Percentiles rank a stretch among this genome's conserved stretches.
Conservation (phyloP, 2,329 filamentous ascomycete genomes). For the Trichoderma asperellum region DNA sequence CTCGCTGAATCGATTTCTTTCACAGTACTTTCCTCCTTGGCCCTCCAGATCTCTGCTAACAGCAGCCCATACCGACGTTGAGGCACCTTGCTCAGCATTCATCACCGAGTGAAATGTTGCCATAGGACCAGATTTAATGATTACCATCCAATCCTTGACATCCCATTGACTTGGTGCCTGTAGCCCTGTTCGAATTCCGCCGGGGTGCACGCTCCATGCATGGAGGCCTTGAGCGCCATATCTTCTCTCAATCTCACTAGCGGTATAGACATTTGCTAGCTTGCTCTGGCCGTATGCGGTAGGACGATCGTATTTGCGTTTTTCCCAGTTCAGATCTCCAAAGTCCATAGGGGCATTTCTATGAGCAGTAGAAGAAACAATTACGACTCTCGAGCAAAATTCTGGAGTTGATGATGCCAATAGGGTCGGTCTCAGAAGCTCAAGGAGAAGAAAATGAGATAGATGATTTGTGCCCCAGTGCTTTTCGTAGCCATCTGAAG, state of each 20-base stretch:
- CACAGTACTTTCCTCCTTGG: conserved; percentile 51
- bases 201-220: conserved; percentile 51
- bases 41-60: conserved; percentile 47
- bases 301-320: conserved; percentile 37
- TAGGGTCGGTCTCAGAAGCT: conserved; percentile 45
- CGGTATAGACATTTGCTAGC: conserved; percentile 54
- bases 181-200: conserved; percentile 42
- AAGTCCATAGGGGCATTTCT: conserved; percentile 28
- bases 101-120: conserved; percentile 25
- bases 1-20: conserved; percentile 30
- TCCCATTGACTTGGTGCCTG: conserved; percentile 12
- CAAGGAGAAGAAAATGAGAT: conserved; percentile 49
- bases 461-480: conserved; percentile 52
- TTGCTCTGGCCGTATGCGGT: conserved; percentile 54
- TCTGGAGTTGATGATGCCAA: conserved; percentile 37
- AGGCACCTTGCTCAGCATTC: conserved; percentile 48
- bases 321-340: conserved; percentile 35
- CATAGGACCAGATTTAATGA: conserved; percentile 16
- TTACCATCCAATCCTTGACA: conserved; percentile 10
- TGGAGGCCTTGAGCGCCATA: conserved; percentile 51
- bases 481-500: conserved; percentile 47
- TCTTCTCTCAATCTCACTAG: conserved; percentile 55
- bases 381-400: conserved; percentile 42
- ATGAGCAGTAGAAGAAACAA: conserved; percentile 34
- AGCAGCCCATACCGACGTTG: conserved; percentile 51